Base-by-base conservation (phyloP, 2,329 filamentous ascomycete species). In the Ophiostoma montium region DNA sequence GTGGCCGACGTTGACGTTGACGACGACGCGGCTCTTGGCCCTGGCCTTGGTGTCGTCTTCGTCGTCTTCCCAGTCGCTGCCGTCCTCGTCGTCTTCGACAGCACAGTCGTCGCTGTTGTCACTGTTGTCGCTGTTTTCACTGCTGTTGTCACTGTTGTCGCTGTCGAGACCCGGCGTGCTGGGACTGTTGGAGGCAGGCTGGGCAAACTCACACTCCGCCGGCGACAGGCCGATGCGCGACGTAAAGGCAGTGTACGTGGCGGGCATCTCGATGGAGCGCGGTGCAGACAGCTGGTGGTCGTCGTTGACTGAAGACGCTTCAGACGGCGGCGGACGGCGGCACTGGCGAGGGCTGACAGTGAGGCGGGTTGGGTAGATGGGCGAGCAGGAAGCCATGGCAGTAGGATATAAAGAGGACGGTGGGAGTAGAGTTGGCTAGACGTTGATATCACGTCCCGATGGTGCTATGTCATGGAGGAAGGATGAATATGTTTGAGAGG, bases 21-120 rank as follows among this genome's bases (percentile, higher is more conserved):
- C n/a, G n/a, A n/a, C 23, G 23, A 27, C 23, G 13, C 19, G 35
- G 38, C 35, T 33, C 38, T 3, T 18, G 12, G 3, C 16, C 35
- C 30, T 27, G 31, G 18, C 19, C 23, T 3, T 38, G 23, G 15
- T 36, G 23, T 13, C 8, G 8, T 31, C 48, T 10, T 21, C 35
- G 5, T 50, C 35, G 19, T 50, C 48, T 19, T 50, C 44, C 44
- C 49, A 47, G 30, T 46, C 42, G 30, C 43, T 43, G 3, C 44
- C 41, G 32, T 45, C 41, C 2, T 50, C 30, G 18, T 32, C 48
- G 11, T 23, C 31, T 15, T 42, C 36, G 2, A 12, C 35, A 18
- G 47, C 47, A 13, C 33, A 38, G 21, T 30, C 18, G 19, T 16
- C 31, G 15, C 43, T 38, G 23, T 4, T 31, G 13, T 12, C 23